Evolutionary conservation across 306 rosid species (phyloP), one percentile per base, ranked within the genome.

Genomic region (Dalbergia oliveri): DNA sequence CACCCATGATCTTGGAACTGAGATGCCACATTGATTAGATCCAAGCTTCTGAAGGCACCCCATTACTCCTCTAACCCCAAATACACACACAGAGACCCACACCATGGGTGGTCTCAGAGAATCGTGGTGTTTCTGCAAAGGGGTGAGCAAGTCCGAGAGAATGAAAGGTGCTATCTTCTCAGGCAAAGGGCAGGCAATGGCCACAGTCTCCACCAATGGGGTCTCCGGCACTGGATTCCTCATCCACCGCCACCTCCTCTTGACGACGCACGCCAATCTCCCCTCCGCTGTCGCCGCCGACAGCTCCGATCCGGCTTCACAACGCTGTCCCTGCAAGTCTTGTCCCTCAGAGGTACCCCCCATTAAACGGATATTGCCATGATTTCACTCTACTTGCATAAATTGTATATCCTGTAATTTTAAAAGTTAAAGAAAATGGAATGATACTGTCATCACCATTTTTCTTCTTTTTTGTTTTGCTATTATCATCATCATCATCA

Each of bases 61-160:
- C 81, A 75, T 81, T 75, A n/a, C 60, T 81, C 72, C 3, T 50
- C 23, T 26, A 54, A 34, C 37, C 76, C 75, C 75, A n/a, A 9
- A 66, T 23, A 26, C 11, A 43, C 47, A 43, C 8, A 6, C 39
- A 0, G 5, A 35, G 23, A 21, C 39, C 39, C 39, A 35, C 41
- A 37, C 23, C 15, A 96, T 96, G 98, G 98, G 89, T 41, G 92
- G 88, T 83, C 82, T 96, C 51, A 87, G 88, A 37, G 98, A 96
- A 65, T 88, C 99, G 16, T 91, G 94, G 98, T 96, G 99, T 67
- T 96, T 96, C 86, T 96, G 99, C 84, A 96, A 91, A 84, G 99
- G 99, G 23, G 89, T 91, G 18, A 84, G 98, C 77, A 96, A 93
- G 89, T 86, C 94, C 1, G 99, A 96, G 89, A 80, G 87, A 62